Conservation (phyloP, 1,139 yeast species). For the Kodamaea plutei region DNA sequence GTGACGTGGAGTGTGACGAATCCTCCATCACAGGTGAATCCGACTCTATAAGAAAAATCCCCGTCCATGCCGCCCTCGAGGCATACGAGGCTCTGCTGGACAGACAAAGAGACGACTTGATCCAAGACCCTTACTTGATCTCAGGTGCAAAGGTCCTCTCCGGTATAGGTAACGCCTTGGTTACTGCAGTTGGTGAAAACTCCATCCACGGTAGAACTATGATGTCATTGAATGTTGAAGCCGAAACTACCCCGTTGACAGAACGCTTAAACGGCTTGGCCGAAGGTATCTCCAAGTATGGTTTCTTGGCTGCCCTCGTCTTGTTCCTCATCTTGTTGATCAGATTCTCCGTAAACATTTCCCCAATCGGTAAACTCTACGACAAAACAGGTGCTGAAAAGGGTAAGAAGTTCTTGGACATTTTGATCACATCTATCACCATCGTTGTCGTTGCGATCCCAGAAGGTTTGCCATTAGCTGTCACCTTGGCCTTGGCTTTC, state of each 20-base stretch:
- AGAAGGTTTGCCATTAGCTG: slow-evolving; percentile 96
- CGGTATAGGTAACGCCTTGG: slow-evolving; percentile 83
- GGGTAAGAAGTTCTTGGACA: slow-evolving; percentile 79
- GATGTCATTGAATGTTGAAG: slow-evolving; percentile 68
- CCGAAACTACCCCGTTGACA: slow-evolving; percentile 88
- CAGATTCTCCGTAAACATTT: slow-evolving; percentile 67
- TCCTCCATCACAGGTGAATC: slow-evolving; percentile 93
- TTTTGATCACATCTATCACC: slow-evolving; percentile 86
- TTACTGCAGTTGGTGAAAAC: slow-evolving; percentile 85
- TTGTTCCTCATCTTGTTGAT: slow-evolving; percentile 76
- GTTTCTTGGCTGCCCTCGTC: slow-evolving; percentile 76
- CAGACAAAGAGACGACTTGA: slow-evolving; percentile 40
- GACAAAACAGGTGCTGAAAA: slow-evolving; percentile 60
- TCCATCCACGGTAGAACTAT: slow-evolving; percentile 91
- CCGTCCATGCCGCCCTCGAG: slow-evolving; percentile 48
- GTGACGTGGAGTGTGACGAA: slow-evolving; percentile 87
- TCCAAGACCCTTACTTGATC: slow-evolving; percentile 75
- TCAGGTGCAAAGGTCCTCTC: slow-evolving; percentile 88
- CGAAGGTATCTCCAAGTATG: slow-evolving; percentile 90
- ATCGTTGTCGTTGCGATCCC: slow-evolving; percentile 97
- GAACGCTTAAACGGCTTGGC: slow-evolving; percentile 78
- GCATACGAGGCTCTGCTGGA: slow-evolving; percentile 26
- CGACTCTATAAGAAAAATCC: slow-evolving; percentile 65
- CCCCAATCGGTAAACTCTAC: slow-evolving; percentile 46
- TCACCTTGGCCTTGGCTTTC: slow-evolving; percentile 91